A percentile compares a stretch with the other conserved stretches of the same genome.
Evolutionary conservation across 1,284 basidiomycete genomes (phyloP).

Genomic region (Moniliella sp.): DNA sequence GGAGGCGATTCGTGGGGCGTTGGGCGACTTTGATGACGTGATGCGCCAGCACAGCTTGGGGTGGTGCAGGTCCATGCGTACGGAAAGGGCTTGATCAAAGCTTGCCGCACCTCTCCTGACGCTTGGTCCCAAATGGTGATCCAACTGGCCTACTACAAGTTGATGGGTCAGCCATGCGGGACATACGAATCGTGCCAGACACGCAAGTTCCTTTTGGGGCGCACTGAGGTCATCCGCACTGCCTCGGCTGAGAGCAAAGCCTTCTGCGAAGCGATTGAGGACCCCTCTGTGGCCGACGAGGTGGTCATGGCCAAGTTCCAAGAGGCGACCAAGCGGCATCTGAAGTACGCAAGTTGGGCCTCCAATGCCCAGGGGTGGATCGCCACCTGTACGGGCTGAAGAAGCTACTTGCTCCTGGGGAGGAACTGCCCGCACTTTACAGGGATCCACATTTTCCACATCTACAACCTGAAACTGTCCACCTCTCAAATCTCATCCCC

Average conservation of each 20-base stretch:
- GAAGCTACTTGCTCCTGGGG: constrained; percentile 54
- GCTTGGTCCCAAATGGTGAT: constrained; percentile 83
- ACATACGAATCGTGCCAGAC: constrained; percentile 91
- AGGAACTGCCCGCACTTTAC: constrained; percentile 57
- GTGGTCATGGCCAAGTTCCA: constrained; percentile 53
- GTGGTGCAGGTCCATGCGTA: constrained; percentile 72
- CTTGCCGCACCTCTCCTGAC: constrained; percentile 70
- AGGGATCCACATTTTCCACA: constrained; percentile 50
- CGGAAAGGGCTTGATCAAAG: constrained; percentile 73
- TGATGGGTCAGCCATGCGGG: constrained; percentile 51
- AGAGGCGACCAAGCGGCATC: constrained; percentile 56
- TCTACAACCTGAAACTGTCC: constrained; percentile 69
- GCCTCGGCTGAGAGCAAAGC: constrained; percentile 60
- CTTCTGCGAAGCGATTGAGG: constrained; percentile 71
- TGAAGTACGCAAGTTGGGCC: constrained; percentile 69
- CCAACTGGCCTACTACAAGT: constrained; percentile 74
- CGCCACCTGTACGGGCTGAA: constrained; percentile 80
- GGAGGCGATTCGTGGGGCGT: constrained; percentile 41
- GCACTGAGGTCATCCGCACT: constrained; percentile 81
- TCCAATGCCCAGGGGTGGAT: constrained; percentile 82
- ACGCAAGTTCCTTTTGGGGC: constrained; percentile 66
- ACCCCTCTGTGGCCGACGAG: constrained; percentile 40
- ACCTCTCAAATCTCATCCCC: constrained; percentile 67
- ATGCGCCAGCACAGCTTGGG: constrained; percentile 57
- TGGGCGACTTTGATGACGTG: constrained; percentile 54